A percentile compares a stretch with the other conserved stretches of the same genome.
These are phyloP conservation scores for Lodderomyces oxycetoniae DNA, from an alignment of 1,139 yeast species.

Conservation along the genomic window DNA sequence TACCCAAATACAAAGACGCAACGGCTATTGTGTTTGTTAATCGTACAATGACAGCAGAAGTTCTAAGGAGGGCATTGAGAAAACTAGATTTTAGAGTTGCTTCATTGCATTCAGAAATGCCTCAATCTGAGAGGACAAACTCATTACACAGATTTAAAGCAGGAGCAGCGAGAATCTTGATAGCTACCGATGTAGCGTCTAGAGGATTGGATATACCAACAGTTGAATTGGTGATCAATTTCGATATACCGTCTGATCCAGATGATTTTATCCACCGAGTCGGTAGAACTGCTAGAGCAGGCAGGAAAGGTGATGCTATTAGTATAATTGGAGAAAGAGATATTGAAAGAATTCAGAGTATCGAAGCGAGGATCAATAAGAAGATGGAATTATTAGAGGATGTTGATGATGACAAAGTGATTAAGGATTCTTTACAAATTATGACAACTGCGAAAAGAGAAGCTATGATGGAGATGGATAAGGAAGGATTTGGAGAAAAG, in stretches of 20 bases:
- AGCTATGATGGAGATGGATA: slow-evolving; percentile 89
- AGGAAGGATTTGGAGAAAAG: slow-evolving; percentile 79
- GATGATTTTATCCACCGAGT: slow-evolving; percentile 96
- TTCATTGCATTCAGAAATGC: slow-evolving; percentile 91
- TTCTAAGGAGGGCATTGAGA: slow-evolving; percentile 69
- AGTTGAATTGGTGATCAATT: slow-evolving; percentile 84
- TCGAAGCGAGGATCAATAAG: slow-evolving; percentile 76
- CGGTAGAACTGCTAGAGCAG: slow-evolving; percentile 99
- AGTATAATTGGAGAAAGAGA: slow-evolving; percentile 84
- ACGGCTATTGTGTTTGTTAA: slow-evolving; percentile 88
- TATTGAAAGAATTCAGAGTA: slow-evolving; percentile 72
- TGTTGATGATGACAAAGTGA: slow-evolving; percentile 71
- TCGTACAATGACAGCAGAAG: slow-evolving; percentile 85
- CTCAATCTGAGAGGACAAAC: slow-evolving; percentile 84
- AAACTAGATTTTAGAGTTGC: slow-evolving; percentile 76
- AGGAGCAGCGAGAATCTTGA: slow-evolving; percentile 83
- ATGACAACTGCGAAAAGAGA: slow-evolving; percentile 85
- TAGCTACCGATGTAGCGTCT: slow-evolving; percentile 95
- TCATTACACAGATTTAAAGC: slow-evolving; percentile 91
- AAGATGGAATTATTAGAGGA: slow-evolving; percentile 71
- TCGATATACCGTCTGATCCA: slow-evolving; percentile 92
- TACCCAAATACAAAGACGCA: slow-evolving; percentile 57
- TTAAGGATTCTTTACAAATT: slow-evolving; percentile 60
- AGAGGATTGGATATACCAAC: slow-evolving; percentile 96
- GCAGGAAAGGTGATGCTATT: slow-evolving; percentile 53